Evolutionary conservation across 768 basidiomycete species (phyloP).

Genomic region (Leucogyrophana mollusca): DNA sequence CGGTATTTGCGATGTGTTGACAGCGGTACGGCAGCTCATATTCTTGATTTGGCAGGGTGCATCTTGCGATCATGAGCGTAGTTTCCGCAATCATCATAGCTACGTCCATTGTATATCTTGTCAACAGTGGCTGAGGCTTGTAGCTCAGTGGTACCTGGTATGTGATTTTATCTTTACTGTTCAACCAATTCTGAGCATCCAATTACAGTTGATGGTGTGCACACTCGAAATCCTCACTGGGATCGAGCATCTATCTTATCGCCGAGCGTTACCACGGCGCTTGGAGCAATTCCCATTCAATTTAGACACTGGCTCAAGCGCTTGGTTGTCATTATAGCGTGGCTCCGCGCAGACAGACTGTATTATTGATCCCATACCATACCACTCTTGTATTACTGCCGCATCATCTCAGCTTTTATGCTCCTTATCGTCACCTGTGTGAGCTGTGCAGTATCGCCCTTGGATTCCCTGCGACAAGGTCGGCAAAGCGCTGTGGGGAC

Average conservation of each 20-base stretch:
- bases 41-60: conserved; percentile 35
- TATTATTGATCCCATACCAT: neutral
- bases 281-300: too few relatives aligned
- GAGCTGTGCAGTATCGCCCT: neutral
- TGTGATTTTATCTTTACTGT: too few relatives aligned
- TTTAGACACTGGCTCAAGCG: too few relatives aligned
- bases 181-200: too few relatives aligned
- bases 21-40: too few relatives aligned
- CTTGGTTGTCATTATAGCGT: too few relatives aligned
- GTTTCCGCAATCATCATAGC: conserved; percentile 49
- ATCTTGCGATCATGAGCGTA: conserved; percentile 49
- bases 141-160: too few relatives aligned
- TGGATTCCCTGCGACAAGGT: neutral
- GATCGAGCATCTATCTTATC: too few relatives aligned
- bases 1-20: conserved; percentile 26
- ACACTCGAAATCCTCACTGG: too few relatives aligned
- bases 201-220: too few relatives aligned
- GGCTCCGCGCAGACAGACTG: neutral
- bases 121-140: conserved; percentile 19
- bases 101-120: conserved; percentile 51
- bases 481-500: neutral
- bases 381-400: neutral
- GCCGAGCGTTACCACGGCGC: too few relatives aligned
- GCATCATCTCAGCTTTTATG: neutral
- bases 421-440: too few relatives aligned